These are phyloP conservation scores for Aspergillus flavus DNA, from an alignment of 2,329 filamentous ascomycete genomes.

Conservation along the genomic window DNA sequence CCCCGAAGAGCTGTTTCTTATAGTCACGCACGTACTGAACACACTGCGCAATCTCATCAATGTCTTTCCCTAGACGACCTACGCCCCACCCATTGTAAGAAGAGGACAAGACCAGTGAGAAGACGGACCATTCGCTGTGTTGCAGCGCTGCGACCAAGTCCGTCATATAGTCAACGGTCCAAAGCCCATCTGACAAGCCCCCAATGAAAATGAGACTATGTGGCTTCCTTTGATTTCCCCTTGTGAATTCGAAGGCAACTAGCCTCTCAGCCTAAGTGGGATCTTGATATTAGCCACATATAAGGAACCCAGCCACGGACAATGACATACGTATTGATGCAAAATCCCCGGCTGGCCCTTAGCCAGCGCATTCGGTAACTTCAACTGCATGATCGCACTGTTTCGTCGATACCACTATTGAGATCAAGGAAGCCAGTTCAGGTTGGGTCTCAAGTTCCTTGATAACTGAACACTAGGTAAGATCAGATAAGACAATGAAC, in stretches of 20 bases:
- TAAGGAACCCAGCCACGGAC: background rate
- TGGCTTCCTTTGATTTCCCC: constrained; percentile 31
- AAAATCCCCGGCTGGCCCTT: constrained; percentile 8
- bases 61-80: constrained; percentile 54
- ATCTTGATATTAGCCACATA: background rate
- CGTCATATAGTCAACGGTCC: constrained; percentile 55
- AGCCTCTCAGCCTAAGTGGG: constrained; percentile 34
- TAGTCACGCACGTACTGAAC: constrained; percentile 52
- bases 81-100: constrained; percentile 59
- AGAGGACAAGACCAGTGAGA: constrained; percentile 53
- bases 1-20: constrained; percentile 27
- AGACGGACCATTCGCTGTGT: constrained; percentile 53
- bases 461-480: background rate
- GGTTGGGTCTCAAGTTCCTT: background rate
- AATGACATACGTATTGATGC: constrained; percentile 9
- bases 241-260: constrained; percentile 42
- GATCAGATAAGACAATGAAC: background rate
- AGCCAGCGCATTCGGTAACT: constrained; percentile 19
- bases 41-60: constrained; percentile 53
- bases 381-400: background rate
- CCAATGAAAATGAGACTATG: constrained; percentile 60
- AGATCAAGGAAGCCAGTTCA: background rate
- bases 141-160: constrained; percentile 51
- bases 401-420: background rate
- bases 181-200: constrained; percentile 59